Percentiles rank a stretch among this genome's conserved stretches.
phyloP scores from a whole-genome alignment of 208 protist genomes.

The Leishmania aethiopica region DNA sequence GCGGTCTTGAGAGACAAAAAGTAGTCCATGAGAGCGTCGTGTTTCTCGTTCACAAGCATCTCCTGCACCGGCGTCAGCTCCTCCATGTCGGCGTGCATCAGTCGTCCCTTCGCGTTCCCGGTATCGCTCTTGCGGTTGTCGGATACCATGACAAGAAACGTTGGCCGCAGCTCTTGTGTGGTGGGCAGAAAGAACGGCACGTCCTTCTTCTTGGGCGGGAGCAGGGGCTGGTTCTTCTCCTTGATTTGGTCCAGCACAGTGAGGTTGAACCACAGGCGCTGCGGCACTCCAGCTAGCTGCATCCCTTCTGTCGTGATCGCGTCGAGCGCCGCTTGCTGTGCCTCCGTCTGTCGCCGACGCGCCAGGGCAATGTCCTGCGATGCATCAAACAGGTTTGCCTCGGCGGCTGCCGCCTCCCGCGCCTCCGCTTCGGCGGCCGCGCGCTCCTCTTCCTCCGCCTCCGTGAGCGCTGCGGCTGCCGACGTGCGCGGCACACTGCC shows the following conservation, averaged over 20 bases:
- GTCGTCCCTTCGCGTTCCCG: constrained; percentile 10
- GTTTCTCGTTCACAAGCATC: constrained; percentile 56
- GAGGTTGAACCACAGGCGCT: constrained; percentile 80
- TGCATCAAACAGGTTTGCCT: constrained; percentile 73
- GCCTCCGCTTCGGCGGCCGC: constrained; percentile 26
- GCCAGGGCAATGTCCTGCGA: constrained; percentile 61
- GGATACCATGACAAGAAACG: constrained; percentile 74
- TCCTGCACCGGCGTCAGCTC: constrained; percentile 63
- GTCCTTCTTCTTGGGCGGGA: constrained; percentile 91
- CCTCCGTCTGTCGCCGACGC: constrained; percentile 38
- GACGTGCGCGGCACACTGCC: constrained; percentile 2
- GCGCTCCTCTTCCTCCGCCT: constrained; percentile 32
- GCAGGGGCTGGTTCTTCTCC: constrained; percentile 88
- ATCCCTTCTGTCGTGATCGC: constrained; percentile 63
- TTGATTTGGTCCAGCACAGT: constrained; percentile 89
- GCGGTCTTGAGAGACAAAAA: constrained; percentile 53
- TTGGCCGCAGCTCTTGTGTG: constrained; percentile 80
- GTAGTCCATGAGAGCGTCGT: constrained; percentile 68
- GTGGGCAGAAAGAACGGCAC: constrained; percentile 92
- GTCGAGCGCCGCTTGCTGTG: constrained; percentile 52
- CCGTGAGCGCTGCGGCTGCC: constrained; percentile 8
- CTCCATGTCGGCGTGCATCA: constrained; percentile 39
- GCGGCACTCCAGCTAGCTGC: constrained; percentile 66
- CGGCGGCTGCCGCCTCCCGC: constrained; percentile 29
- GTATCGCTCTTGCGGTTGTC: constrained; percentile 23